Percentiles rank a stretch among this genome's conserved stretches.
Evolutionary conservation across 257 asterid species (phyloP).

Genomic region (Lithospermum erythrorhizon): DNA sequence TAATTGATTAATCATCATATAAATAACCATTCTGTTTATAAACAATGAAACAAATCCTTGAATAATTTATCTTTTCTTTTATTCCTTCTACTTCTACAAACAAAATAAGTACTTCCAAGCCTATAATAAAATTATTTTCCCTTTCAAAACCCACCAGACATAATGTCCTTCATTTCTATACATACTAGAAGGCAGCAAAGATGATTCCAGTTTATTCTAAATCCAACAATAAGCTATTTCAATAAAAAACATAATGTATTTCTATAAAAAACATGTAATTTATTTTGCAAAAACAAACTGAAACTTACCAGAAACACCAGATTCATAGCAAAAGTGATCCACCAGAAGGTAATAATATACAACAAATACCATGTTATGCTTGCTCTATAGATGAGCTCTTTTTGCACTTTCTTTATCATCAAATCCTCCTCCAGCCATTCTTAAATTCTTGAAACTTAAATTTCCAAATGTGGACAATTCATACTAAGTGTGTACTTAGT

Average conservation of each 20-base stretch:
- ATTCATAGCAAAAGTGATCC: constrained; percentile 86
- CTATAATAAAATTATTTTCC: no score
- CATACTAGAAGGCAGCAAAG: no score
- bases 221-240: neutral
- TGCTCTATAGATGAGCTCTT: constrained; percentile 70
- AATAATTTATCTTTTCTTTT: no score
- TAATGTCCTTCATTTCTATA: no score
- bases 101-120: no score
- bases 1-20: neutral
- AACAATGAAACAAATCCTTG: no score
- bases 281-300: neutral
- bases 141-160: no score
- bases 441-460: neutral
- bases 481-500: no score
- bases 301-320: constrained; percentile 74
- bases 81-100: no score
- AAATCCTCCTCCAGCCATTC: constrained; percentile 67
- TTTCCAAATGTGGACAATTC: neutral
- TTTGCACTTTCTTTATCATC: constrained; percentile 24
- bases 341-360: constrained; percentile 55
- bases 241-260: no score
- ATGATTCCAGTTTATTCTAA: no score
- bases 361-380: constrained; percentile 59
- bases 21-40: neutral
- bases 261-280: neutral